Evolutionary conservation across 2,329 filamentous ascomycete genomes (phyloP).

Genomic region (Xylariaceae sp.): DNA sequence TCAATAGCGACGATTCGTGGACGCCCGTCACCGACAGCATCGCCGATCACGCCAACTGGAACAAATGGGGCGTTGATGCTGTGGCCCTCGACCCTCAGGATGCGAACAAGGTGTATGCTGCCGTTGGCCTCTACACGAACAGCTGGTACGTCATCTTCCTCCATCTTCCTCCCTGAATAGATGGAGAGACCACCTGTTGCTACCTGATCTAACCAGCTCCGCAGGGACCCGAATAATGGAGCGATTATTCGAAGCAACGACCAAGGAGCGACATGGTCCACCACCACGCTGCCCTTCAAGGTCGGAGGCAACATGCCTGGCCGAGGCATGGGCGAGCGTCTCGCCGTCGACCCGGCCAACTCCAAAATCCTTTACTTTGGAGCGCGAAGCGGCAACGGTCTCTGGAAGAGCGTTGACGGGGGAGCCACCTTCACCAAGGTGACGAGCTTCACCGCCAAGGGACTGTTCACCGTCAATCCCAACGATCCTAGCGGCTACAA

Average conservation of each 20-base stretch:
- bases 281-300: constrained; percentile 50
- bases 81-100: constrained; percentile 51
- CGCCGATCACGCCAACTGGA: constrained; percentile 41
- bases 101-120: constrained; percentile 46
- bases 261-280: constrained; percentile 46
- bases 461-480: constrained; percentile 43
- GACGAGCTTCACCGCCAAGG: constrained; percentile 44
- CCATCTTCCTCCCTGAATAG: neutral
- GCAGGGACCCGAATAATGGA: constrained; percentile 48
- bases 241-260: constrained; percentile 51
- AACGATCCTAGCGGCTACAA: constrained; percentile 40
- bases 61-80: constrained; percentile 53
- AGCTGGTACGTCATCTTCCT: constrained; percentile 37
- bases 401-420: constrained; percentile 53
- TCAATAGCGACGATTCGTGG: constrained; percentile 52
- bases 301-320: constrained; percentile 59
- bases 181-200: neutral
- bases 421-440: constrained; percentile 51
- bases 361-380: constrained; percentile 54
- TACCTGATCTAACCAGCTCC: neutral
- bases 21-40: constrained; percentile 46
- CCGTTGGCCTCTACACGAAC: constrained; percentile 55
- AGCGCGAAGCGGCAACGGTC: constrained; percentile 51
- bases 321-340: constrained; percentile 52
- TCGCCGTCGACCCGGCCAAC: constrained; percentile 53